Evolutionary conservation across 305 asterid species (phyloP).

Genomic region (Solanum hybrid): DNA sequence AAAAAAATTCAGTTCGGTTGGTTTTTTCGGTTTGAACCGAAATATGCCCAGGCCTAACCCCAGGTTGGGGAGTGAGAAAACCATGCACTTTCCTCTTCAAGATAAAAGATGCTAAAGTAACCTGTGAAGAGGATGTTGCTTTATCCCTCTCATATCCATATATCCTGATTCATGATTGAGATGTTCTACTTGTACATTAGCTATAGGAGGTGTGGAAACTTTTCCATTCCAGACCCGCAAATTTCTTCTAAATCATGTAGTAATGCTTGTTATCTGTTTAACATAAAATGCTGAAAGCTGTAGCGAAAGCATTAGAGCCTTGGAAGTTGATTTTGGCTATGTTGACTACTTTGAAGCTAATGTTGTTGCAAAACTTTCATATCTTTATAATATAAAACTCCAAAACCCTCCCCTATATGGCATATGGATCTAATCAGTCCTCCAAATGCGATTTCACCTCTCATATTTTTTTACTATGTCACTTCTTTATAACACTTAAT

Average conservation of each 20-base stretch:
- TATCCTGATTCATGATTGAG: not conserved
- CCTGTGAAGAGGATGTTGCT: not conserved
- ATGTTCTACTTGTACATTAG: not conserved
- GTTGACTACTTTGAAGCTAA: not conserved
- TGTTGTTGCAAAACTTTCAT: not conserved
- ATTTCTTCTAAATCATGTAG: not conserved
- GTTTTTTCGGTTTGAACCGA: too few species aligned
- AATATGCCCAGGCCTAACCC: not conserved
- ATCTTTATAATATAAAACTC: not conserved
- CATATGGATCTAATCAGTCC: not conserved
- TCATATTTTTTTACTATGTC: not conserved
- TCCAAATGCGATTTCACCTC: not conserved
- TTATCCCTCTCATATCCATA: not conserved
- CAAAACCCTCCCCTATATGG: not conserved
- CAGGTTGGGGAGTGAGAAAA: not conserved
- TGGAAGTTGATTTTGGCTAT: not conserved
- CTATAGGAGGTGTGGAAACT: not conserved
- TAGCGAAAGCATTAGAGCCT: not conserved
- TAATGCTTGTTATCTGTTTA: not conserved
- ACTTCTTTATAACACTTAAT: not conserved
- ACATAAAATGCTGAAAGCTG: not conserved
- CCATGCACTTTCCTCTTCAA: not conserved
- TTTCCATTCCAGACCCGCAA: not conserved
- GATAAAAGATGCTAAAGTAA: not conserved
- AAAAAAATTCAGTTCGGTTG: not conserved